Base-by-base conservation (phyloP, 352 stramenopile species). In the Phytopythium litorale region DNA sequence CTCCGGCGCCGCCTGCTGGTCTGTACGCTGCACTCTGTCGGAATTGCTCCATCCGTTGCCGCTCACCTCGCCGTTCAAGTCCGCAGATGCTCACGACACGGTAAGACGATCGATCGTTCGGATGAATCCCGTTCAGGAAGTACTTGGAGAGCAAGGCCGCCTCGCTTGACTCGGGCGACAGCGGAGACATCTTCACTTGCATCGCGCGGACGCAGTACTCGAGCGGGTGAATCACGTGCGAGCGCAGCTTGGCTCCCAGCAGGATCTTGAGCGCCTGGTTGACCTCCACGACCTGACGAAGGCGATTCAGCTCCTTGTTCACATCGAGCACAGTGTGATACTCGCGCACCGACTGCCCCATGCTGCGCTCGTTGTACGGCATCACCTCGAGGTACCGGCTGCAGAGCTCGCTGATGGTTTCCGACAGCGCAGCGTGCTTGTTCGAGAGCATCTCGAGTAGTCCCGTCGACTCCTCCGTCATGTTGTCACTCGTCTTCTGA, bases 341-440 rank as follows among this genome's bases (percentile, higher is more conserved):
- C 13, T 70, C 76, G 28, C 77, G 73, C 55, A 92, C 87, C 35
- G 79, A 73, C 15, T 32, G 12, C 3, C 30, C 5, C 25, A 15
- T 67, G 90, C 81, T 58, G 79, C 74, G 16, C 30, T 56, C 50
- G 28, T 56, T 56, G 32, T 73, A 84, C 19, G 83, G 81, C 73
- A 92, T 90, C 11, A 91, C 68, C 58, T 92, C 83, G 54, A 88
- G 89, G 63, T 92, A 92, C 13, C 83, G 77, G 45, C 78, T 89
- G 46, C 77, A 86, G 57, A 71, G 75, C 37, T 89, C 81, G 48
- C 79, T 89, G 51, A 92, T 73, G 8, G 75, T 72, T 57, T 92
- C 83, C 0, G 71, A 89, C 25, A 88, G 59, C 0, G 70, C 60
- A 7, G 62, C 69, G 56, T 84, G 78, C 40, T 74, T 65, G 5